phyloP scores from a whole-genome alignment of 23 red algal genomes.

The Gracilaria caudata region DNA sequence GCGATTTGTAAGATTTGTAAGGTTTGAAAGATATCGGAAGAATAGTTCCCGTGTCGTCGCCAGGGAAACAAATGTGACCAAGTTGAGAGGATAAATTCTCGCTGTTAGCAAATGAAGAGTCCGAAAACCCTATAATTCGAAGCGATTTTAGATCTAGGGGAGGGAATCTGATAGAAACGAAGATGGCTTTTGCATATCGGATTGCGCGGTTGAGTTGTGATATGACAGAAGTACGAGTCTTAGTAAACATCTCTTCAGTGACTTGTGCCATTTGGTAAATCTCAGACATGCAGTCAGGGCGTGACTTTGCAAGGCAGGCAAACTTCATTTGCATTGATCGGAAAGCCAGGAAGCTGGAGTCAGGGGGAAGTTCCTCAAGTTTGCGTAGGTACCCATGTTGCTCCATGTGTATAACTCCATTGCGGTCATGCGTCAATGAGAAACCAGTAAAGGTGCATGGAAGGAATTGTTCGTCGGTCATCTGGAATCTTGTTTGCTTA shows the following conservation, averaged over 20 bases:
- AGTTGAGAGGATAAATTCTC: not conserved
- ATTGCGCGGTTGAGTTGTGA: not conserved
- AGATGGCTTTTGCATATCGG: not conserved
- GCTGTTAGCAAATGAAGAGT: constrained; percentile 4
- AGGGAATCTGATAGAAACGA: not conserved
- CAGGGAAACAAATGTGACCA: not conserved
- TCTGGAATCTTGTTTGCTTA: not conserved
- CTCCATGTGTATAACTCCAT: not conserved
- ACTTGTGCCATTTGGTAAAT: not conserved
- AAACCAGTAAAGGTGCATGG: constrained; percentile 12
- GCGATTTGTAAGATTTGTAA: not conserved
- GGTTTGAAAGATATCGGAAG: not conserved
- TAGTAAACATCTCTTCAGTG: not conserved
- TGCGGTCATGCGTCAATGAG: not conserved
- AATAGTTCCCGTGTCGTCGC: not conserved
- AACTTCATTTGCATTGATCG: constrained; percentile 8
- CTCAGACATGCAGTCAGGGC: not conserved
- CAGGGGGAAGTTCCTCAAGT: not conserved
- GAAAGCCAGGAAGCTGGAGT: not conserved
- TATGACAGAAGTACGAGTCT: not conserved
- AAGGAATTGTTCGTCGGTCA: constrained; percentile 1
- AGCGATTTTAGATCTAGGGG: not conserved
- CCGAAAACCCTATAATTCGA: not conserved
- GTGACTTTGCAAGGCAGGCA: constrained; percentile 5
- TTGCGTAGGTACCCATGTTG: not conserved